Base-by-base conservation (phyloP, 208 protist species). In the Leishmania braziliensis region DNA sequence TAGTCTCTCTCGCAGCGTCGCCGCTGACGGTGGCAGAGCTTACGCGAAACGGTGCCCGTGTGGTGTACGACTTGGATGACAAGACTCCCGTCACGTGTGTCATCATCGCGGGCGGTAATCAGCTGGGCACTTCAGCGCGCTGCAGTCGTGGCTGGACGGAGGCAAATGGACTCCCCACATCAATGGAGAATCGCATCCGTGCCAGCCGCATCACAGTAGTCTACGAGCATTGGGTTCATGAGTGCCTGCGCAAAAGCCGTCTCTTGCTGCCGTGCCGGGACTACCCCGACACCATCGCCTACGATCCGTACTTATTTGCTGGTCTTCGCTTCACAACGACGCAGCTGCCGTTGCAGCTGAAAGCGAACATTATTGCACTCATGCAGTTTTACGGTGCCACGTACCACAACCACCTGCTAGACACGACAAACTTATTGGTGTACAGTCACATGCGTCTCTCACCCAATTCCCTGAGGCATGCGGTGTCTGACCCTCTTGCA, bases 241-340 rank as follows among this genome's bases (percentile, higher is more conserved):
- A 85, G 75, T 91, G 88, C 71, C 79, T 83, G 4, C 48, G 81
- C 3, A 82, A 58, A 5, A 62, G 60, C 8, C 80, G 70, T 6
- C 39, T 54, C 6, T 50, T 78, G 56, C 48, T 82, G 36, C 79
- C 78, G 12, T 82, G n/a, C 66, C 56, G 71, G 18, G 78, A 81
- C 39, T 54, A 81, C 36, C 51, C 76, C 1, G 76, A 74, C 26
- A 75, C 86, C 39, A 62, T 94, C 16, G 83, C 84, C 26, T 94
- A 91, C 81, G 82, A 97, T 66, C 92, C 93, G 16, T 63, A 80
- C 20, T 58, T 93, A 5, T 89, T 97, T 36, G 69, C 82, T 6
- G 73, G 83, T 0, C n/a, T 95, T 2, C 36, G 62, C 33, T 95
- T 97, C 78, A 97, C 93, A 0, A 97, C 92, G 16, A 95, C 91